A percentile compares a stretch with the other conserved stretches of the same genome.
Evolutionary conservation across 164 flowering plant species (phyloP).

Genomic region (Dillenia turbinata): DNA sequence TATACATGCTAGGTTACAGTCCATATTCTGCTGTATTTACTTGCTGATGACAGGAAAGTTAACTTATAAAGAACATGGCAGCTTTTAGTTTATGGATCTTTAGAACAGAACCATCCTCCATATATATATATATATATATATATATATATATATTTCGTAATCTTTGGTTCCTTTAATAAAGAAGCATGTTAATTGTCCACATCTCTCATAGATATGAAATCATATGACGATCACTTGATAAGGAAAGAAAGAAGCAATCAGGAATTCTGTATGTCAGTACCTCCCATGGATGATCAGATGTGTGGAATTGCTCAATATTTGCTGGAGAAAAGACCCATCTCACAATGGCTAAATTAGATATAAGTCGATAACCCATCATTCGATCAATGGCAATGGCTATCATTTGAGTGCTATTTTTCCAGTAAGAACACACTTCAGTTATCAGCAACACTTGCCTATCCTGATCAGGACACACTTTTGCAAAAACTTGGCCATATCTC

Average conservation of each 20-base stretch:
- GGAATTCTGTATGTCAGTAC: slow-evolving; percentile 24
- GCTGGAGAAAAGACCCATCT: slow-evolving; percentile 82
- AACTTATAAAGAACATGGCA: no score
- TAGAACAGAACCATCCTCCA: no score
- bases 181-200: no score
- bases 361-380: slow-evolving; percentile 98
- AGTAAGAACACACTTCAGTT: slow-evolving; percentile 69
- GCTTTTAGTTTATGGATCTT: no score
- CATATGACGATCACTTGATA: no score
- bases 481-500: slow-evolving; percentile 91
- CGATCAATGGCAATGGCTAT: slow-evolving; percentile 84
- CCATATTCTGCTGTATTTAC: no score
- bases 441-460: slow-evolving; percentile 81
- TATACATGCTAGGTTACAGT: no score
- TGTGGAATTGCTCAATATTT: slow-evolving; percentile 77
- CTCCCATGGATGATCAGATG: slow-evolving; percentile 93
- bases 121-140: no score
- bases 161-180: no score
- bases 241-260: not conserved
- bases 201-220: no score
- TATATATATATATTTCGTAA: no score
- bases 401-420: slow-evolving; percentile 92
- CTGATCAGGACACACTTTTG: slow-evolving; percentile 72
- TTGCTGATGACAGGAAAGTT: no score
- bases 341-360: slow-evolving; percentile 89